Base-by-base conservation (phyloP, 2,329 filamentous ascomycete species). In the Aspergillus sergii region DNA sequence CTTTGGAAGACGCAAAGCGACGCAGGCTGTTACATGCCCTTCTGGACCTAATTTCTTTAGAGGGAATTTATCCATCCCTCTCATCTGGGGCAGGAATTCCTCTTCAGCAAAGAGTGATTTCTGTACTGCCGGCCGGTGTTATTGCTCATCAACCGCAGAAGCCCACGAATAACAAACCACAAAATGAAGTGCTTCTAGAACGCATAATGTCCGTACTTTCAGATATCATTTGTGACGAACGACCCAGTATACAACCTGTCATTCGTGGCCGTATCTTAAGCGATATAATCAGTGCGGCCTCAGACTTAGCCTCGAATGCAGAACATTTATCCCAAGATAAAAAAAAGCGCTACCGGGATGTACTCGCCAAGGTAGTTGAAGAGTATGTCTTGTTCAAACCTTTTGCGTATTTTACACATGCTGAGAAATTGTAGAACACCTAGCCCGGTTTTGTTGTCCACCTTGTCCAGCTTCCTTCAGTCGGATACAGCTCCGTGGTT, bases 41-140 rank as follows among this genome's bases (percentile, higher is more conserved):
- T 8, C 67, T 81, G 51, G 80, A 82, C 59, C 65, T 82, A 56
- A 73, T 81, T 45, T 80, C 80, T 3, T 63, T 81, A 8, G 80
- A 82, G 63, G 80, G 80, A 6, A 77, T 82, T 28, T 81, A 81
- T 65, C 80, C 80, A 7, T 80, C 72, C 7, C 70, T 81, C 19
- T 80, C 79, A 16, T 64, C 69, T 23, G 79, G 79, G 23, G 79
- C 80, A 48, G 79, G 79, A 1, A 78, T 82, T 53, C 80, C 80
- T 12, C 68, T 81, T 14, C 78, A 81, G 64, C 73, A 79, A 61
- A 74, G 80, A 55, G 74, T 82, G 9, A 79, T 80, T 46, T 81
- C 80, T 28, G 77, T 78, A 16, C 63, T 82, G 26, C 79, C 80
- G 8, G 71, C 75, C 8, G 80, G 80, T 1, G 76, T 81, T 21